Evolutionary conservation across 352 stramenopile genomes (phyloP), one percentile per base, ranked within the genome.

Genomic region (Blastocystis sp.): DNA sequence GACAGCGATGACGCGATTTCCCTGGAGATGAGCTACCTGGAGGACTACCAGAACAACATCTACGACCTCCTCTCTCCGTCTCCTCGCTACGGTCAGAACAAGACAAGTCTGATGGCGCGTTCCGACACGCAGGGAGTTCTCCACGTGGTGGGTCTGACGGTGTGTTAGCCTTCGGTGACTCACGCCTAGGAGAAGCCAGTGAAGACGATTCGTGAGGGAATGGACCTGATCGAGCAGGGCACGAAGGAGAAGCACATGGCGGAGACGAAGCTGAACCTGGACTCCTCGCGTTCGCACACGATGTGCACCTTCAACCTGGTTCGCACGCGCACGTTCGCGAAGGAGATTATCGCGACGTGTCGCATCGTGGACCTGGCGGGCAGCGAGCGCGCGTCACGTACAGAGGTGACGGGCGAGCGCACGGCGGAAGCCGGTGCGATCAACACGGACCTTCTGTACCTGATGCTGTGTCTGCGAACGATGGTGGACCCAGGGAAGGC

Each of bases 351-450:
- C 51, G 67, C 67, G 27, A 46, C 67, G 21, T 78, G 67, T 40
- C 67, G 67, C 32, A 78, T 94, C 3, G 91, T 93, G 8, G 91
- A 94, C 87, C 87, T 94, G 40, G 91, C 91, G 42, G 91, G 91
- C 4, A 93, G 91, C 61, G 91, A 94, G 77, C 90, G 91, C n/a
- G 88, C 89, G 16, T 93, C 90, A 4, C 84, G 90, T 44, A 93
- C 91, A 0, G 90, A 92, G 72, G 67, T 46, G 6, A 59, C 42
- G 32, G 67, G 67, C 3, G 67, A 78, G 18, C 67, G 67, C 11
- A 78, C 34, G 6, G 34, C 40, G 40, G 67, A 78, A 24, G 67
- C 67, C 32, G 67, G 67, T 6, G 34, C 38, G 21, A 78, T 78
- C 51, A 78, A 78, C 51, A 61, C 67, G 0, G 67, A 78, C 38